Conservation (phyloP, 192 early-diverging fungal species). For the Coemansia sp. region DNA sequence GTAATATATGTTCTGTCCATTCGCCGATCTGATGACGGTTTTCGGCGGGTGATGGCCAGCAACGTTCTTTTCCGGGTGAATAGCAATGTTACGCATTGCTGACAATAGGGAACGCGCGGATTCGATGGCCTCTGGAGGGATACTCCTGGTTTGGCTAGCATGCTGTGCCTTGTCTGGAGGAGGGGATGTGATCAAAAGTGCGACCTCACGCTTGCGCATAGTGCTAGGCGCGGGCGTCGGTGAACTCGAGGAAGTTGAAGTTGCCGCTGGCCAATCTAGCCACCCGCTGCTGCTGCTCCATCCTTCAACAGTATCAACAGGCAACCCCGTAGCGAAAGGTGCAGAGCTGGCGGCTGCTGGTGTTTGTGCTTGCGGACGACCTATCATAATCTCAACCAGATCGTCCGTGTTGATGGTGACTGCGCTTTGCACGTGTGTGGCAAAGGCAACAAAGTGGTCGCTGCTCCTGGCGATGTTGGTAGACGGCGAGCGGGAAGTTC, state of each 20-base stretch:
- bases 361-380: constrained; percentile 7
- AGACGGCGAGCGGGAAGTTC: neutral
- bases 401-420: constrained; percentile 22
- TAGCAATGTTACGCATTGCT: constrained; percentile 30
- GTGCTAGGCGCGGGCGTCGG: neutral
- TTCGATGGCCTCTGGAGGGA: constrained; percentile 11
- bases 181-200: neutral
- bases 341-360: neutral
- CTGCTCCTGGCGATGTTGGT: neutral
- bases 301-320: constrained; percentile 4
- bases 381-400: constrained; percentile 17
- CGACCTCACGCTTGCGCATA: constrained; percentile 1
- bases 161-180: neutral
- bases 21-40: constrained; percentile 7
- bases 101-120: constrained; percentile 30
- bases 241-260: neutral
- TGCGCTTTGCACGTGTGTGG: neutral
- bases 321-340: neutral
- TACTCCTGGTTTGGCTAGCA: constrained; percentile 1
- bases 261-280: constrained; percentile 9
- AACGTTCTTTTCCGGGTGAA: constrained; percentile 18
- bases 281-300: neutral
- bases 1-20: constrained; percentile 14
- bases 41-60: constrained; percentile 10
- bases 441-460: constrained; percentile 1